Conservation (phyloP, 306 rosid genomes). For the Calophaca sinica region DNA sequence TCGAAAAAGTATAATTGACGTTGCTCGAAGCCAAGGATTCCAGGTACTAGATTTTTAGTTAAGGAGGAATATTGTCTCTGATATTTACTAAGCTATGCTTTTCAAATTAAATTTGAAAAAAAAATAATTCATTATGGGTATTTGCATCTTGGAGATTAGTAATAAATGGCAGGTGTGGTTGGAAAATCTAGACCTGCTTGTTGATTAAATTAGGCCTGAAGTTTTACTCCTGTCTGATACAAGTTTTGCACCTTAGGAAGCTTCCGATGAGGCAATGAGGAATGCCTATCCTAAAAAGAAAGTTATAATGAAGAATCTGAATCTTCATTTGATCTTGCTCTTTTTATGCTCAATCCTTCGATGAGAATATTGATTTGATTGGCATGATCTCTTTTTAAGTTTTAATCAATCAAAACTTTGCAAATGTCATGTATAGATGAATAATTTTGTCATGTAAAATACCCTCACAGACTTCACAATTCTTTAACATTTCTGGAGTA, state of each 20-base stretch:
- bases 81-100: constrained; percentile 16
- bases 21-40: constrained; percentile 86
- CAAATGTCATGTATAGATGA: constrained; percentile 25
- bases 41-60: constrained; percentile 65
- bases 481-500: neutral
- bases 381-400: constrained; percentile 6
- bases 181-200: neutral
- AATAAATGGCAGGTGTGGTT: constrained; percentile 1
- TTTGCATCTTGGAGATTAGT: constrained; percentile 6
- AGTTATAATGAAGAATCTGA: neutral
- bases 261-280: neutral
- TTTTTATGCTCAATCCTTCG: constrained; percentile 17
- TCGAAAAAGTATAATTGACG: constrained; percentile 93
- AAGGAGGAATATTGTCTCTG: constrained; percentile 36
- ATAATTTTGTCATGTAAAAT: constrained; percentile 27
- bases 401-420: constrained; percentile 11
- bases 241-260: constrained; percentile 24
- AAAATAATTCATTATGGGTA: neutral
- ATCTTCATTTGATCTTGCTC: constrained; percentile 14
- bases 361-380: constrained; percentile 21
- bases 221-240: neutral
- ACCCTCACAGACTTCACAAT: constrained; percentile 11
- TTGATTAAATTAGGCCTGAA: constrained; percentile 18
- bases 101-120: constrained; percentile 16
- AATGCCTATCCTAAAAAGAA: constrained; percentile 26